Evolutionary conservation across 1,284 basidiomycete genomes (phyloP).

Genomic region (Thecaphora thlaspeos): DNA sequence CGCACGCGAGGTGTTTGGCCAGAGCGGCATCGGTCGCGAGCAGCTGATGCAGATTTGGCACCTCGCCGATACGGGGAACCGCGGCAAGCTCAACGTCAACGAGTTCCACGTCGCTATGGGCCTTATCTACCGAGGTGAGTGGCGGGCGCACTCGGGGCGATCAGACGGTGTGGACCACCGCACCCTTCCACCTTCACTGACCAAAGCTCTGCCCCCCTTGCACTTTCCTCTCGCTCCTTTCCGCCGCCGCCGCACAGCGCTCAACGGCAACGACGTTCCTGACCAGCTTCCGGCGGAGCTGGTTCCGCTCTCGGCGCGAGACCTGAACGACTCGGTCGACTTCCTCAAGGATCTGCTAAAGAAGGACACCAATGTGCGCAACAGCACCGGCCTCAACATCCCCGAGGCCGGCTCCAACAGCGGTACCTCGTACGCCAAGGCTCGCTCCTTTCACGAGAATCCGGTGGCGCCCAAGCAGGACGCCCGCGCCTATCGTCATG

Average conservation of each 20-base stretch:
- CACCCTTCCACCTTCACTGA: no score
- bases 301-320: constrained; percentile 84
- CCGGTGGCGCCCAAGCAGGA: constrained; percentile 70
- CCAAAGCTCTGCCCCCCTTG: neutral
- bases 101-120: constrained; percentile 99
- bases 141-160: constrained; percentile 63
- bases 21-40: constrained; percentile 83
- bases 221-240: neutral
- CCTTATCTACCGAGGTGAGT: constrained; percentile 75
- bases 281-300: constrained; percentile 83
- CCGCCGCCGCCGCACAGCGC: constrained; percentile 2
- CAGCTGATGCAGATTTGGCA: constrained; percentile 91
- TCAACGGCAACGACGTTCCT: constrained; percentile 86
- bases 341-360: constrained; percentile 86
- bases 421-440: constrained; percentile 63
- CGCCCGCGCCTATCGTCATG: constrained; percentile 90
- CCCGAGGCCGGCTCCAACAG: constrained; percentile 56
- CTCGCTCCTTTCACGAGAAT: constrained; percentile 67
- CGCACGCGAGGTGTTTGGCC: constrained; percentile 90
- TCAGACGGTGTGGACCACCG: no score
- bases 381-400: constrained; percentile 60
- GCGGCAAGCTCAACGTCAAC: constrained; percentile 69
- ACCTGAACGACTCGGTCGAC: constrained; percentile 86
- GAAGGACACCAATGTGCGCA: constrained; percentile 66
- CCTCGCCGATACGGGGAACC: constrained; percentile 52